phyloP scores from a whole-genome alignment of 768 basidiomycete species.

The Agrocybe pediades region DNA sequence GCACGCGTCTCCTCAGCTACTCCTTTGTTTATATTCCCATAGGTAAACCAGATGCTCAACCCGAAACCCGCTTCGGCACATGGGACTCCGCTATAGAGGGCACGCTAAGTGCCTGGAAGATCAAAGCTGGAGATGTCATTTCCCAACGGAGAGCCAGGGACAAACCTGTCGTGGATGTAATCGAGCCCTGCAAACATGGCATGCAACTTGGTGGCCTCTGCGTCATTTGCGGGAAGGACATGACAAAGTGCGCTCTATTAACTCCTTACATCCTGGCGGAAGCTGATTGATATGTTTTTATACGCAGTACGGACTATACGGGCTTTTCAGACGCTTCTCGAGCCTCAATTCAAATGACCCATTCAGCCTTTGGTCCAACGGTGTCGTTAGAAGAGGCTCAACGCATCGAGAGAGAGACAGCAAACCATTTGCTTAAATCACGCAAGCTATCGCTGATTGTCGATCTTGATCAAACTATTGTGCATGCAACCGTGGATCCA shows the following conservation, averaged over 20 bases:
- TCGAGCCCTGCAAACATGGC: conserved; percentile 96
- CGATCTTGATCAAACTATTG: conserved; percentile 98
- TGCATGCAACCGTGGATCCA: conserved; percentile 98
- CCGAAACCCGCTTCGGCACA: conserved; percentile 79
- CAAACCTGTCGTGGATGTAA: conserved; percentile 61
- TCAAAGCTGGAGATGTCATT: conserved; percentile 67
- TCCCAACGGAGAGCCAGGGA: conserved; percentile 59
- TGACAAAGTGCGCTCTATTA: conserved; percentile 70
- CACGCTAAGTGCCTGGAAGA: conserved; percentile 67
- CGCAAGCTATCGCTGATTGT: conserved; percentile 93
- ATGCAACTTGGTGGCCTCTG: conserved; percentile 92
- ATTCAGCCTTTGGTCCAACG: conserved; percentile 87
- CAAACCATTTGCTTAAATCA: conserved; percentile 71
- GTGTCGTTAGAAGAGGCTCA: conserved; percentile 93
- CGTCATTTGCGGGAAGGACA: conserved; percentile 92
- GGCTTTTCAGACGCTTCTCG: conserved; percentile 86
- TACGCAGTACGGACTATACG: conserved; percentile 72
- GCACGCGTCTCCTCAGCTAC: conserved; percentile 81
- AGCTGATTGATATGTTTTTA: conserved; percentile 14
- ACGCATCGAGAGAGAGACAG: conserved; percentile 82
- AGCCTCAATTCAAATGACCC: conserved; percentile 92
- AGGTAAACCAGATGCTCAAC: conserved; percentile 39
- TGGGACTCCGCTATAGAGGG: conserved; percentile 93
- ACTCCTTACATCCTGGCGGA: conserved; percentile 5
- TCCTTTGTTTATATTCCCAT: conserved; percentile 67